Evolutionary conservation across 2,329 filamentous ascomycete species (phyloP).

Genomic region (Proliferodiscus dingleyae): DNA sequence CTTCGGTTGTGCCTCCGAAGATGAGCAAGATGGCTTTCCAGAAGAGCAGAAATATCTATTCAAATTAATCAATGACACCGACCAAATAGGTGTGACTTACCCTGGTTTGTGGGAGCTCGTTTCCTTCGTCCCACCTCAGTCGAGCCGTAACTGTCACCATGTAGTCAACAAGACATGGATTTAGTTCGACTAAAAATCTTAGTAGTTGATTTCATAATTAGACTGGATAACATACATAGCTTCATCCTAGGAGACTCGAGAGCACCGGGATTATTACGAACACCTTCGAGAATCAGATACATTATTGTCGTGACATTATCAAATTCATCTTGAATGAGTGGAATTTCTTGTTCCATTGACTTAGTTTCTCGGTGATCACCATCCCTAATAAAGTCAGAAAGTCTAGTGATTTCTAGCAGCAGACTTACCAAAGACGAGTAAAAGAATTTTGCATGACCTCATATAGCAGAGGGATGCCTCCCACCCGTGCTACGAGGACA

Average conservation of each 20-base stretch:
- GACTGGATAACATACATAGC: slow-evolving; percentile 42
- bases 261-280: slow-evolving; percentile 46
- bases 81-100: slow-evolving; percentile 36
- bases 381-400: slow-evolving; percentile 22
- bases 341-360: slow-evolving; percentile 30
- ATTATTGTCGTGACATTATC: slow-evolving; percentile 60
- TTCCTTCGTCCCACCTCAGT: slow-evolving; percentile 69
- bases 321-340: slow-evolving; percentile 49
- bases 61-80: slow-evolving; percentile 20
- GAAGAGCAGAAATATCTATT: slow-evolving; percentile 69
- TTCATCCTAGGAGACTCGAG: slow-evolving; percentile 36
- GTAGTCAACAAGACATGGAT: slow-evolving; percentile 66
- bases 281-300: slow-evolving; percentile 55
- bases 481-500: slow-evolving; percentile 45
- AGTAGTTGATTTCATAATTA: slow-evolving; percentile 19
- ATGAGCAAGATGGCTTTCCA: slow-evolving; percentile 89
- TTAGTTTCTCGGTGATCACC: slow-evolving; percentile 32
- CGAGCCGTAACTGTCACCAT: slow-evolving; percentile 66
- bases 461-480: slow-evolving; percentile 29
- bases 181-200: slow-evolving; percentile 42
- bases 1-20: slow-evolving; percentile 73
- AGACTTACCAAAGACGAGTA: slow-evolving; percentile 28
- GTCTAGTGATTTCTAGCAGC: too few relatives aligned
- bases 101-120: slow-evolving; percentile 57
- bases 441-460: slow-evolving; percentile 29